phyloP scores from a whole-genome alignment of 2,329 filamentous ascomycete species.

The Fusarium proliferatum region DNA sequence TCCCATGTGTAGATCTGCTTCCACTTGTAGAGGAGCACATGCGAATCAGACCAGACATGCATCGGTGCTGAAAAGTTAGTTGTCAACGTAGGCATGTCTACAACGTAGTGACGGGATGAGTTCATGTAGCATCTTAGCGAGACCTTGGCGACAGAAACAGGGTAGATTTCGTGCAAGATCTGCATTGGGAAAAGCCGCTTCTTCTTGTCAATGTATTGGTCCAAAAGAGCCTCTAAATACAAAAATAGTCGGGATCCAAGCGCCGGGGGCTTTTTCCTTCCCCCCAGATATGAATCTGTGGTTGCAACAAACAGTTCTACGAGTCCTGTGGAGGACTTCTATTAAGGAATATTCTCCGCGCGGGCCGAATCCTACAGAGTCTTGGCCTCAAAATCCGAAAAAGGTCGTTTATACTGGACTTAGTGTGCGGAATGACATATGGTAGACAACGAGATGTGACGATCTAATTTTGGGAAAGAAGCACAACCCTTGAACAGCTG shows the following conservation, averaged over 20 bases:
- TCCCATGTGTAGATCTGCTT: conserved; percentile 34
- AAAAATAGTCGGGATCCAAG: conserved; percentile 38
- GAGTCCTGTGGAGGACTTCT: conserved; percentile 11
- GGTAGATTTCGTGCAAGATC: conserved; percentile 6
- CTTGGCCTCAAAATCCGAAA: conserved; percentile 7
- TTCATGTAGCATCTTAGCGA: conserved; percentile 26
- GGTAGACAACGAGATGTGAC: neutral
- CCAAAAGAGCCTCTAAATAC: conserved; percentile 3
- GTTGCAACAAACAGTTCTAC: conserved; percentile 29
- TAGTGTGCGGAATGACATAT: neutral
- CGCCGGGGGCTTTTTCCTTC: conserved; percentile 19
- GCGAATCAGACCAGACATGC: conserved; percentile 34
- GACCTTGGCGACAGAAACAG: conserved; percentile 19
- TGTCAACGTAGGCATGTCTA: conserved; percentile 24
- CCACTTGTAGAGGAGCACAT: conserved; percentile 14
- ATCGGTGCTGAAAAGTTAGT: conserved; percentile 27
- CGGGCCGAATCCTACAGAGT: conserved; percentile 24
- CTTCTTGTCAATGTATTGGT: conserved; percentile 22
- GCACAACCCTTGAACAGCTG: neutral
- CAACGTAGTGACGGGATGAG: conserved; percentile 5
- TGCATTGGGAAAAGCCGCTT: conserved; percentile 24
- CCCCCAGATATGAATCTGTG: conserved; percentile 3
- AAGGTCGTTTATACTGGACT: neutral
- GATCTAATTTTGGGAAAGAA: conserved; percentile 22
- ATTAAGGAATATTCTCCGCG: conserved; percentile 25